Evolutionary conservation across 1,284 basidiomycete genomes (phyloP), one percentile per base, ranked within the genome.

Genomic region (Filobasidium uniguttulatum): DNA sequence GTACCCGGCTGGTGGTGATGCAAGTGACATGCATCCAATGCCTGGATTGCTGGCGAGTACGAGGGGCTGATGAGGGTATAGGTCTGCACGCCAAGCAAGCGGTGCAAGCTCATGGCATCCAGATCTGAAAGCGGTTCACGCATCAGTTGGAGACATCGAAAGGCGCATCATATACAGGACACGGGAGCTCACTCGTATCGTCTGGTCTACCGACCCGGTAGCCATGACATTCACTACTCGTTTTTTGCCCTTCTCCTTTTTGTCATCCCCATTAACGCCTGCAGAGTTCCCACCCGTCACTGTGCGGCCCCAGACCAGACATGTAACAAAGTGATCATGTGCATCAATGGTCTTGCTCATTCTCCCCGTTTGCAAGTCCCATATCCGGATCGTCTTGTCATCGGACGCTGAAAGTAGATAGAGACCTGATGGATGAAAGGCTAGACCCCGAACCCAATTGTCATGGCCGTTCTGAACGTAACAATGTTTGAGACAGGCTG

Each of bases 381-480:
- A 93, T 14, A 89, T 75, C 8, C 85, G 79, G 60, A 91, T 79
- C 8, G 85, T 87, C 69, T 89, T 86, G 73, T 93, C 88, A 66
- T 93, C 88, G 5, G 84, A 84, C 1, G 83, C 85, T 2, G 85
- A 88, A 14, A 93, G 73, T 4, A 93, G 77, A 62, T 79, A 81
- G 66, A 89, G 89, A 34, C 88, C 88, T 6, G 78, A 78, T 0
- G 85, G 85, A 65, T 88, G 85, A 71, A 89, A 88, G 20, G 82
- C 79, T 37, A 89, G 72, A 1, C 80, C 81, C 50, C 84, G 78
- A 45, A 89, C 74, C 85, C 86, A 89, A 59, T 86, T 85, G 66
- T 86, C 83, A 60, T 88, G 85, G 2, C 81, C 82, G 35, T 75
- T 70, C 80, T 82, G 56, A 3, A 23, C 23, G 7, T 3, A 43